Conservation (phyloP, 2,329 filamentous ascomycete species). For the Juglanconis juglandina region DNA sequence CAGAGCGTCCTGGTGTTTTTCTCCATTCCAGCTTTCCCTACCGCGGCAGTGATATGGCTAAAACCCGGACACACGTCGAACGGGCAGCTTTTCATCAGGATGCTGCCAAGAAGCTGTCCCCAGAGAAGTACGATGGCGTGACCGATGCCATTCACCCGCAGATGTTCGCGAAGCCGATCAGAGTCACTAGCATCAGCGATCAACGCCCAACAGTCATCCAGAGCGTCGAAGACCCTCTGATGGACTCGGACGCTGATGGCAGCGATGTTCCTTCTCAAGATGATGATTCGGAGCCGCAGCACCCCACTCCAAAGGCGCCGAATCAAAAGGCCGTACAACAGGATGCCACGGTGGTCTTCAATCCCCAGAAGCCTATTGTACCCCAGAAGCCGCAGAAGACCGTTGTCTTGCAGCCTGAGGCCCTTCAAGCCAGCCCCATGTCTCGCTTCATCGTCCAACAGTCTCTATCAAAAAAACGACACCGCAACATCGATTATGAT, state of each 20-base stretch:
- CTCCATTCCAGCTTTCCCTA: constrained; percentile 33
- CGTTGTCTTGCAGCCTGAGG: constrained; percentile 13
- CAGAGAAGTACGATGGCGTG: constrained; percentile 23
- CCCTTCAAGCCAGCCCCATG: constrained; percentile 17
- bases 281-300: constrained; percentile 25
- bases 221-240: constrained; percentile 22
- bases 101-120: constrained; percentile 18
- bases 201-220: constrained; percentile 28
- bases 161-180: constrained; percentile 7
- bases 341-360: constrained; percentile 16
- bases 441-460: constrained; percentile 19
- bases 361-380: constrained; percentile 11
- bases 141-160: constrained; percentile 13
- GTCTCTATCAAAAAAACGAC: constrained; percentile 37
- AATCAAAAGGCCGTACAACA: constrained; percentile 17
- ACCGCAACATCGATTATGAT: constrained; percentile 51
- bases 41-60: constrained; percentile 32
- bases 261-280: constrained; percentile 26
- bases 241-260: constrained; percentile 25
- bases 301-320: constrained; percentile 21
- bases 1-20: constrained; percentile 5
- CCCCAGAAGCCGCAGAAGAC: constrained; percentile 12
- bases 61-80: constrained; percentile 21
- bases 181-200: constrained; percentile 22
- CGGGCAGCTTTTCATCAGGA: constrained; percentile 11